phyloP scores from a whole-genome alignment of 768 basidiomycete genomes.

The Boletus insuetus region DNA sequence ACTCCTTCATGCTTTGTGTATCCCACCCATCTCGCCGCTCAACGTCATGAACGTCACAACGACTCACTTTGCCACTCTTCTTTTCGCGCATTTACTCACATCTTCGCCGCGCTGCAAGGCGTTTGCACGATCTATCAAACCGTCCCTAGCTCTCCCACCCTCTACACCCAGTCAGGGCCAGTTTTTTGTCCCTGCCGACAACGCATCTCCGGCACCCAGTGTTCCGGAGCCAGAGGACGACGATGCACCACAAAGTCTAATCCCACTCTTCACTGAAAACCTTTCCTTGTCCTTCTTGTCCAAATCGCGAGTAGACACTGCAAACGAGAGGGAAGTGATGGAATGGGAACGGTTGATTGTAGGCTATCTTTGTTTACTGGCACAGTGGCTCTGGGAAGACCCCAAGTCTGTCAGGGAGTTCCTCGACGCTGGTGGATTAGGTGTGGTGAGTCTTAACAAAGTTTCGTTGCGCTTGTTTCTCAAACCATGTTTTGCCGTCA shows the following conservation, averaged over 20 bases:
- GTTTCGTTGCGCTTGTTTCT: background rate
- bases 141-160: constrained; percentile 37
- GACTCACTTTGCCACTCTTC: constrained; percentile 69
- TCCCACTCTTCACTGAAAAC: constrained; percentile 88
- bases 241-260: constrained; percentile 64
- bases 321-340: constrained; percentile 65
- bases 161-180: constrained; percentile 35
- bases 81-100: constrained; percentile 78
- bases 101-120: constrained; percentile 63
- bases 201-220: constrained; percentile 36
- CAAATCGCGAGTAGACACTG: constrained; percentile 48
- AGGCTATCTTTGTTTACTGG: constrained; percentile 77
- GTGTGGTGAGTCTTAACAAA: constrained; percentile 61
- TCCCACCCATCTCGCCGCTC: constrained; percentile 59
- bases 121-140: constrained; percentile 62
- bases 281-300: constrained; percentile 83
- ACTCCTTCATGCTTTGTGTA: constrained; percentile 64
- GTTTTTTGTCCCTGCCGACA: constrained; percentile 81
- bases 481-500: background rate
- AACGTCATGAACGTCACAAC: constrained; percentile 57
- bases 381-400: constrained; percentile 98
- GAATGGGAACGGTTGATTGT: constrained; percentile 92
- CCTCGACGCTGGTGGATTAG: constrained; percentile 84
- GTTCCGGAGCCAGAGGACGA: constrained; percentile 48
- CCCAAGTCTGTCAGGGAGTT: constrained; percentile 85